Base-by-base conservation (phyloP, 2,329 filamentous ascomycete species). In the Ustulina deusta region DNA sequence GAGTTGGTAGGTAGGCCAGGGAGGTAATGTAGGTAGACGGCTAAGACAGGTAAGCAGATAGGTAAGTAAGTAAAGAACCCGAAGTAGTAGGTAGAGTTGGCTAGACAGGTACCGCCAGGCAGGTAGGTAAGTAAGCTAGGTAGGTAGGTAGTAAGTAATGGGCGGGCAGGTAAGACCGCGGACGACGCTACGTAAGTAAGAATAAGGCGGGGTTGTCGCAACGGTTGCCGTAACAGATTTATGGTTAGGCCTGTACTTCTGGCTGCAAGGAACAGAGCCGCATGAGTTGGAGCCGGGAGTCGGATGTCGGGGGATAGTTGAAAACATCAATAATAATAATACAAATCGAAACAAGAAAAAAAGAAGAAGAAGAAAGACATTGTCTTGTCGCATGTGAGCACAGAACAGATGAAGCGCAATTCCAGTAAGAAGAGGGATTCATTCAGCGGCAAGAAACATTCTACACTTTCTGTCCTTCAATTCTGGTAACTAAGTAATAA, bases 151-250 rank as follows among this genome's bases (percentile, higher is more conserved):
- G 38, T 27, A 49, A 22, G 32, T 9, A 38, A 25, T 34, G n/a
- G 34, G 20, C 34, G 40, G 34, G n/a, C 27, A 40, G 7, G 52
- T 38, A 51, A n/a, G n/a, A n/a, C n/a, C n/a, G n/a, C n/a, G n/a
- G n/a, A n/a, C n/a, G n/a, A n/a, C n/a, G n/a, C n/a, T n/a, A n/a
- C n/a, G 29, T 20, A 54, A n/a, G n/a, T 36, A 36, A 54, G 22
- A 22, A 20, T 17, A 52, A 51, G 62, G 62, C 55, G 65, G 65
- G 59, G 59, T 67, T 59, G 59, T 66, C 59, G 54, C 64, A 63
- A 63, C 60, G 36, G 46, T 59, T n/a, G 54, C 54, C 38, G 65
- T 67, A 62, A 60, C 59, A 49, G 61, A 46, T 46, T 49, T 52
- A 34, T 20, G 29, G 17, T n/a, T 52, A 34, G 49, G 29, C 27